phyloP scores from a whole-genome alignment of 805 yeast genomes.

The Wickerhamiella lipophila region DNA sequence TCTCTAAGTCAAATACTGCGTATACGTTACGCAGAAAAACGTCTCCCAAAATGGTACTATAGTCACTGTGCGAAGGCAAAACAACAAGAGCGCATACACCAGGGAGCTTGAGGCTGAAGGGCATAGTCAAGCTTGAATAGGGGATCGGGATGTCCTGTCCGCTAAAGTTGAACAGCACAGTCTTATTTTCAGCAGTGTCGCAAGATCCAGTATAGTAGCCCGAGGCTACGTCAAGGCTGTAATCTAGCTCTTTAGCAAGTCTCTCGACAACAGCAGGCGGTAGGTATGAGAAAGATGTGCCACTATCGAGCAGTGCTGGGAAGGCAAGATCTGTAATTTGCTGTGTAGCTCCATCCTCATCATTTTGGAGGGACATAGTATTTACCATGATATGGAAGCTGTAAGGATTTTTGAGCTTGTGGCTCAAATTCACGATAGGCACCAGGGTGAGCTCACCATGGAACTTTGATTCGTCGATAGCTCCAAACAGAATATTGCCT shows the following conservation, averaged over 20 bases:
- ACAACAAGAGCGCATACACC: slow-evolving; percentile 19
- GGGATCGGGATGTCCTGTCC: slow-evolving; percentile 22
- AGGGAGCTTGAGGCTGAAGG: slow-evolving; percentile 28
- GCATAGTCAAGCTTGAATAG: slow-evolving; percentile 19
- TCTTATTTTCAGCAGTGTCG: slow-evolving; percentile 23
- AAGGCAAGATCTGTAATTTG: background rate
- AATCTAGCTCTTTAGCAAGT: slow-evolving; percentile 28
- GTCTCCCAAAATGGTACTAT: slow-evolving; percentile 45
- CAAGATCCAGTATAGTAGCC: slow-evolving; percentile 29
- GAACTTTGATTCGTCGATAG: slow-evolving; percentile 30
- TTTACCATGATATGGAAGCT: slow-evolving; percentile 15
- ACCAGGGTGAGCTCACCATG: slow-evolving; percentile 26
- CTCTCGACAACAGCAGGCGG: slow-evolving; percentile 29
- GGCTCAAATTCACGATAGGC: slow-evolving; percentile 17
- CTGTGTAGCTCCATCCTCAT: background rate
- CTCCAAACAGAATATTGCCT: slow-evolving; percentile 32
- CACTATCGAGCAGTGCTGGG: slow-evolving; percentile 44
- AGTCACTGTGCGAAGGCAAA: slow-evolving; percentile 24
- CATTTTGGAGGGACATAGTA: slow-evolving; percentile 10
- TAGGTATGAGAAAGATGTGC: slow-evolving; percentile 41
- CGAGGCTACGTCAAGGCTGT: slow-evolving; percentile 29
- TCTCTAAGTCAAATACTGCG: slow-evolving; percentile 56
- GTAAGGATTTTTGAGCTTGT: slow-evolving; percentile 4
- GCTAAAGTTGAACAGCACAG: slow-evolving; percentile 27
- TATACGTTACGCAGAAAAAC: slow-evolving; percentile 54